Conservation (phyloP, 2,329 filamentous ascomycete species). For the Pseudogymnoascus sp. region DNA sequence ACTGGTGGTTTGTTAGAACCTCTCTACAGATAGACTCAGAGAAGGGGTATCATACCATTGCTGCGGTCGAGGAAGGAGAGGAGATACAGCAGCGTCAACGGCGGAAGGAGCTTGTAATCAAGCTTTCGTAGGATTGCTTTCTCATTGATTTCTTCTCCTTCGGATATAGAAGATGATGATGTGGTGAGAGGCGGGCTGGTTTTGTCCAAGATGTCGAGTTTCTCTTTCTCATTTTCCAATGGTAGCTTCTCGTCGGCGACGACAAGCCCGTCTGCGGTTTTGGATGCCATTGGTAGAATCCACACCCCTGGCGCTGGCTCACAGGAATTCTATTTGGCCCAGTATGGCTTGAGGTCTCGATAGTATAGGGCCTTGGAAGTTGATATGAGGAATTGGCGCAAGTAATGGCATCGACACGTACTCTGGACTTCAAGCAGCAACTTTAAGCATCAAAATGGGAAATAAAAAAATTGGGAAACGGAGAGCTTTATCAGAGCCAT, state of each 20-base stretch:
- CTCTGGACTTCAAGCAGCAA: neutral
- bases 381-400: neutral
- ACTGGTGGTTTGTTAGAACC: slow-evolving; percentile 33
- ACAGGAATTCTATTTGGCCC: neutral
- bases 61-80: slow-evolving; percentile 49
- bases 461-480: neutral
- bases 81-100: slow-evolving; percentile 46
- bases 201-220: neutral
- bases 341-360: neutral
- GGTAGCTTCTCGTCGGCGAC: neutral
- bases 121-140: slow-evolving; percentile 49
- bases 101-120: slow-evolving; percentile 43
- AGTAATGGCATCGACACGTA: neutral
- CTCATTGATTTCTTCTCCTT: slow-evolving; percentile 38
- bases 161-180: neutral
- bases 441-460: neutral
- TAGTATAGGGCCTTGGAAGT: neutral
- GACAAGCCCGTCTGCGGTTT: neutral
- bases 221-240: neutral
- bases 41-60: slow-evolving; percentile 40
- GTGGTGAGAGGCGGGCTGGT: neutral
- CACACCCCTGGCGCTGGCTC: neutral
- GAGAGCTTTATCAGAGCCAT: neutral
- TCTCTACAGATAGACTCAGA: slow-evolving; percentile 16
- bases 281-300: neutral